Evolutionary conservation across 805 yeast genomes (phyloP).

Genomic region (Nakazawaea laoshanensis): DNA sequence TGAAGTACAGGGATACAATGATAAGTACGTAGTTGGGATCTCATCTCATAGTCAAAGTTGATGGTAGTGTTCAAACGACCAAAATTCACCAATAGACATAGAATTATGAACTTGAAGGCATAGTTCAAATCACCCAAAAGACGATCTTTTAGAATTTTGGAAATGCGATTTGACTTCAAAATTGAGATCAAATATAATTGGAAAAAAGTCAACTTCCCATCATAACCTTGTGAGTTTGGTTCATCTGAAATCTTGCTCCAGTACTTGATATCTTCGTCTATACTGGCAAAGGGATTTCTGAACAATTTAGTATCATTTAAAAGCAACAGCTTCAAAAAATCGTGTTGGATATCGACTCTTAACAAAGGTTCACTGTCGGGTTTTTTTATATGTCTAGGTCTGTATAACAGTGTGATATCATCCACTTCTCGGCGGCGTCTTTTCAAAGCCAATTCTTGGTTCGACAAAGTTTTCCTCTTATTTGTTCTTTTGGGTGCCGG

Average conservation of each 20-base stretch:
- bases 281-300: slow-evolving; percentile 44
- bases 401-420: not conserved
- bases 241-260: slow-evolving; percentile 19
- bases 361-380: slow-evolving; percentile 89
- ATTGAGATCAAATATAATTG: slow-evolving; percentile 77
- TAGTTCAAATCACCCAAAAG: slow-evolving; percentile 47
- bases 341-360: slow-evolving; percentile 82
- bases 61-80: slow-evolving; percentile 94
- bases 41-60: slow-evolving; percentile 92
- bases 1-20: slow-evolving; percentile 91
- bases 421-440: not conserved
- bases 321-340: slow-evolving; percentile 59
- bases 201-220: slow-evolving; percentile 60
- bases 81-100: slow-evolving; percentile 76
- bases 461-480: not conserved
- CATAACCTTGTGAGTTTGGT: slow-evolving; percentile 17
- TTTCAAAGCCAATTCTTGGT: not conserved
- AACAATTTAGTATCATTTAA: slow-evolving; percentile 58
- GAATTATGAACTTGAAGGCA: slow-evolving; percentile 24
- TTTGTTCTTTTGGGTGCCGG: slow-evolving; percentile 2
- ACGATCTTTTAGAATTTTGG: slow-evolving; percentile 75
- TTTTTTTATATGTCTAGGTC: slow-evolving; percentile 64
- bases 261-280: slow-evolving; percentile 27
- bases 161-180: slow-evolving; percentile 76
- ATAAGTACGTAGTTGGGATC: slow-evolving; percentile 84